Base-by-base conservation (phyloP, 148 eudicot genomes). In the Cornus controversa region DNA sequence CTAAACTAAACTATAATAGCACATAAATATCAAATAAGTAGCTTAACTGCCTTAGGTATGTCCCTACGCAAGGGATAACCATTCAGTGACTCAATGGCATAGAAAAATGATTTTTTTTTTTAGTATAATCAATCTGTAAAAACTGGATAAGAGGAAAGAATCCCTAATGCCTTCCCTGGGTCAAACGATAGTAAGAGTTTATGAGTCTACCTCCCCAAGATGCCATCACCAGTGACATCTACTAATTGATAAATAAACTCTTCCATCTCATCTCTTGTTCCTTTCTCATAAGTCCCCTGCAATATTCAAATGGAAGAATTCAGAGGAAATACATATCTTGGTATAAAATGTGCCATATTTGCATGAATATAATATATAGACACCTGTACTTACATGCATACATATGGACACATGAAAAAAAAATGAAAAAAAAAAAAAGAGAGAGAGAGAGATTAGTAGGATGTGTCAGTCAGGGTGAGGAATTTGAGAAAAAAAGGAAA, bases 251-350 rank as follows among this genome's bases (percentile, higher is more conserved):
- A 90, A 20, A 93, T 82, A 80, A 90, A 95, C 62, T 91, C 93
- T 75, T 93, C 97, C 71, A 91, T 91, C 77, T 95, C 99, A 81
- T 89, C 88, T 73, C 80, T 93, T 23, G 94, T 87, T 75, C 97
- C 99, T 81, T 93, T 95, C 84, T 95, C 99, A 78, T 95, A 95
- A 63, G 87, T 90, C 36, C 86, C 97, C 99, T 95, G 79, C 36
- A 89, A 72, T 71, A 78, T 69, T 63, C 36, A 62, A 74, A 65
- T 27, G 50, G 47, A 74, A 10, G 69, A 71, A 79, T 60, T 53
- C 20, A 24, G 65, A 22, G 25, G 1, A 80, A 75, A 54, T 64
- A 6, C 7, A 68, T 27, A 5, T 24, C n/a, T 58, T 6, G 9
- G 16, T 42, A 64, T 25, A 62, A 23, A 74, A 57, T 66, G 69